phyloP scores from a whole-genome alignment of 768 basidiomycete genomes.

The Vishniacozyma victoriae region DNA sequence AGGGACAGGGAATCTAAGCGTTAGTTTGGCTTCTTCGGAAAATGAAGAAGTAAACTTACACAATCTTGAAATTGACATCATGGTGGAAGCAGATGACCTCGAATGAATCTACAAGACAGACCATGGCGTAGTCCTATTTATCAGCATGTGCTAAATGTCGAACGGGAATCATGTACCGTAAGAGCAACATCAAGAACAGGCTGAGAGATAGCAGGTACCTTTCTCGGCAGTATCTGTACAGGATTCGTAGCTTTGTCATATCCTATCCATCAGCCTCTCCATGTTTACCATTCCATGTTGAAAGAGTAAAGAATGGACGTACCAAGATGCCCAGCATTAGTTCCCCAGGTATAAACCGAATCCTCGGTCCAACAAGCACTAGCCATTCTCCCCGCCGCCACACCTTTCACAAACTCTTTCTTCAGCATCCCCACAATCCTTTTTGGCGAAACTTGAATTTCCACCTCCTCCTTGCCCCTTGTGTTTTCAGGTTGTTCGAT shows the following conservation, averaged over 20 bases:
- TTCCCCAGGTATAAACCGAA: slow-evolving; percentile 65
- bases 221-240: slow-evolving; percentile 68
- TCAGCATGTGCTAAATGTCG: neutral
- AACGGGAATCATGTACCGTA: slow-evolving; percentile 57
- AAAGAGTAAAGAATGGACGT: slow-evolving; percentile 5
- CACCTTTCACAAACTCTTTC: slow-evolving; percentile 70
- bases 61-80: slow-evolving; percentile 68
- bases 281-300: neutral
- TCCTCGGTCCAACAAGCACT: slow-evolving; percentile 79
- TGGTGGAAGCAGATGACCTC: slow-evolving; percentile 82
- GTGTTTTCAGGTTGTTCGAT: slow-evolving; percentile 54
- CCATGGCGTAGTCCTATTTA: slow-evolving; percentile 70
- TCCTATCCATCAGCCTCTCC: slow-evolving; percentile 51
- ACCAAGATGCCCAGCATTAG: slow-evolving; percentile 88
- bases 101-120: slow-evolving; percentile 66
- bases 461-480: slow-evolving; percentile 58
- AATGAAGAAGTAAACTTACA: slow-evolving; percentile 20
- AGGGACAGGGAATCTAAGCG: slow-evolving; percentile 64
- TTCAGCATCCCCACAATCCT: slow-evolving; percentile 68
- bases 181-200: slow-evolving; percentile 63
- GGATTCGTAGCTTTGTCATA: slow-evolving; percentile 71
- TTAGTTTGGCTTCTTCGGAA: neutral
- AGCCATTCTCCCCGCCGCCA: slow-evolving; percentile 79
- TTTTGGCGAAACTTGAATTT: slow-evolving; percentile 68
- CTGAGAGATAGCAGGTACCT: slow-evolving; percentile 69